Evolutionary conservation across 2,329 filamentous ascomycete genomes (phyloP).

Genomic region (Aspergillus ruber): DNA sequence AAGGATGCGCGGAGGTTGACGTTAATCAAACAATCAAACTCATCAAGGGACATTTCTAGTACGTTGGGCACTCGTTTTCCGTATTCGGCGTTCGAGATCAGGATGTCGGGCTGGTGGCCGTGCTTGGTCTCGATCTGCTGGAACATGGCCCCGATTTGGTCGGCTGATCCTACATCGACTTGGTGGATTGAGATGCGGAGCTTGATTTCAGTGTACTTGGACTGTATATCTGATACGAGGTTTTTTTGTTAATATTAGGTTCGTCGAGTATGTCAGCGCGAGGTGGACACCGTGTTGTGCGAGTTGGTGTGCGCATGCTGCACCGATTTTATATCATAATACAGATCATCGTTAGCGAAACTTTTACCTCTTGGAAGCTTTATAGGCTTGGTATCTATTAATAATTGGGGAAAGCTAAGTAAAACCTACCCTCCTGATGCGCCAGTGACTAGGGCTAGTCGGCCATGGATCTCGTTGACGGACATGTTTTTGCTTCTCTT

Average conservation of each 20-base stretch:
- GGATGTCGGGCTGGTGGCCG: conserved; percentile 53
- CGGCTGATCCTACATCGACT: conserved; percentile 51
- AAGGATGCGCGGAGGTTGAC: conserved; percentile 60
- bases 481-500: conserved; percentile 5
- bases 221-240: conserved; percentile 39
- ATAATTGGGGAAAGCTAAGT: neutral
- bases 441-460: conserved; percentile 55
- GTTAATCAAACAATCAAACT: conserved; percentile 58
- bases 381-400: conserved; percentile 2
- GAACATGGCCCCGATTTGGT: conserved; percentile 51
- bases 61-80: conserved; percentile 54
- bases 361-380: too few species aligned
- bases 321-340: conserved; percentile 48
- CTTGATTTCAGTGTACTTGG: conserved; percentile 18
- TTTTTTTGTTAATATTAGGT: conserved; percentile 41
- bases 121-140: conserved; percentile 49
- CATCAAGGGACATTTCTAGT: conserved; percentile 55
- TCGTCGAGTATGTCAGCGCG: conserved; percentile 55
- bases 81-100: conserved; percentile 61
- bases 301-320: conserved; percentile 52
- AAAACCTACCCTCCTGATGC: conserved; percentile 52
- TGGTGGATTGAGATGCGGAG: conserved; percentile 49
- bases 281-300: conserved; percentile 47
- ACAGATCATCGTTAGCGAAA: too few species aligned
- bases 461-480: conserved; percentile 45